Evolutionary conservation across 2,329 filamentous ascomycete species (phyloP).

Genomic region (Xylariales sp.): DNA sequence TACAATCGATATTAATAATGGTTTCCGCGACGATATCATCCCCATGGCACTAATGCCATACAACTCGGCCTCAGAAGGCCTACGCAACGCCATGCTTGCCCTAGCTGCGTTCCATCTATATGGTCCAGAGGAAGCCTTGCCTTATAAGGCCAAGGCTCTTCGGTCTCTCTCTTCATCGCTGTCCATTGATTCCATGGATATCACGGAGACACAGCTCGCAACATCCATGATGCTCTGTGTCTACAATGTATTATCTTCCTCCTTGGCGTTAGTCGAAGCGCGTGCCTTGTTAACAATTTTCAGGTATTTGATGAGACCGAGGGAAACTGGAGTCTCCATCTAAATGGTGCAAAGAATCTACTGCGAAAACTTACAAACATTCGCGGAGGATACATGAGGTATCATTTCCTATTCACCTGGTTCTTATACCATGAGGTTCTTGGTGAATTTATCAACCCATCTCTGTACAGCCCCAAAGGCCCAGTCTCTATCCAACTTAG

Average conservation of each 20-base stretch:
- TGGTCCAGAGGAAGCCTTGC: slow-evolving; percentile 32
- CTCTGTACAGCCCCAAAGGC: slow-evolving; percentile 17
- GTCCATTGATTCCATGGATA: slow-evolving; percentile 19
- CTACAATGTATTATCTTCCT: slow-evolving; percentile 34
- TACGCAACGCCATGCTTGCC: slow-evolving; percentile 40
- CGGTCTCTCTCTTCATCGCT: slow-evolving; percentile 33
- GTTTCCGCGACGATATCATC: slow-evolving; percentile 39
- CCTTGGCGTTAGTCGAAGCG: neutral
- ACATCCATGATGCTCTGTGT: slow-evolving; percentile 48
- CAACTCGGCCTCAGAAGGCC: slow-evolving; percentile 28
- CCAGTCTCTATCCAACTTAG: slow-evolving; percentile 23
- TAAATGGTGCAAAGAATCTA: slow-evolving; percentile 36
- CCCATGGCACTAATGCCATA: slow-evolving; percentile 37
- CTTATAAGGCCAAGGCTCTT: slow-evolving; percentile 37
- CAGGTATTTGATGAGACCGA: slow-evolving; percentile 45
- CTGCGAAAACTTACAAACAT: slow-evolving; percentile 21
- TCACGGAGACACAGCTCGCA: slow-evolving; percentile 35
- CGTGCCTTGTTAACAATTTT: slow-evolving; percentile 8
- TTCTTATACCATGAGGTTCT: slow-evolving; percentile 43
- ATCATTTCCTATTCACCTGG: slow-evolving; percentile 39
- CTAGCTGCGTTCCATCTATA: slow-evolving; percentile 37
- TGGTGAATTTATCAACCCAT: slow-evolving; percentile 36
- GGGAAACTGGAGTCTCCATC: slow-evolving; percentile 39
- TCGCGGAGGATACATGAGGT: slow-evolving; percentile 21
- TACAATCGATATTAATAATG: slow-evolving; percentile 40